Evolutionary conservation across 2,329 filamentous ascomycete species (phyloP).

Genomic region (Aspergillus pseudoviridinutans): DNA sequence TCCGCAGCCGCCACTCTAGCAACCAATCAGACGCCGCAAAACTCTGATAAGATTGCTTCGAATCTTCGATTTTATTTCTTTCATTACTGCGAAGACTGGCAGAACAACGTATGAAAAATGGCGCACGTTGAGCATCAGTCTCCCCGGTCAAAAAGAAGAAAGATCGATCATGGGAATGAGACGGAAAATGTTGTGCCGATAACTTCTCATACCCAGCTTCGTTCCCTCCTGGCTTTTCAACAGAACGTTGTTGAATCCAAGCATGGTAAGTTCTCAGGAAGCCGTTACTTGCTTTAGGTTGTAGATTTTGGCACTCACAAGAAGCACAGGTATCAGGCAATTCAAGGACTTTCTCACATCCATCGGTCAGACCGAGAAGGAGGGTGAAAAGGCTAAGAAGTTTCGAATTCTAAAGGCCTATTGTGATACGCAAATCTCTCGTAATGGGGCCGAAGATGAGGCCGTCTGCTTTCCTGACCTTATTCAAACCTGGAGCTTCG

Average conservation of each 20-base stretch:
- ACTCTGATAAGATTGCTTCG: conserved; percentile 11
- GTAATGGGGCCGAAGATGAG: conserved; percentile 47
- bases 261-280: conserved; percentile 55
- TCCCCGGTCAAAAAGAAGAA: conserved; percentile 38
- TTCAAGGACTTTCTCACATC: conserved; percentile 45
- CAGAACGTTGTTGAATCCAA: conserved; percentile 59
- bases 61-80: conserved; percentile 1
- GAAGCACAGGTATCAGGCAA: conserved; percentile 34
- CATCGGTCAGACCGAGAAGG: conserved; percentile 34
- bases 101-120: conserved; percentile 25
- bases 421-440: conserved; percentile 52
- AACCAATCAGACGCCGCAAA: conserved; percentile 19
- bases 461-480: conserved; percentile 70
- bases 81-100: conserved; percentile 11
- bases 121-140: conserved; percentile 30
- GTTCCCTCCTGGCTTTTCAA: conserved; percentile 64
- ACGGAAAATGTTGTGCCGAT: conserved; percentile 22
- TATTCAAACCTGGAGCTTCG: conserved; percentile 85
- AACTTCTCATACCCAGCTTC: conserved; percentile 60
- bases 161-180: conserved; percentile 27
- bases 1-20: not conserved
- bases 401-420: conserved; percentile 44
- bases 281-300: not conserved
- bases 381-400: conserved; percentile 35
- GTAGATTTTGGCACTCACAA: not conserved